A percentile compares a stretch with the other conserved stretches of the same genome.
phyloP scores from a whole-genome alignment of 2,329 filamentous ascomycete genomes.

The Penicillium thymicola region DNA sequence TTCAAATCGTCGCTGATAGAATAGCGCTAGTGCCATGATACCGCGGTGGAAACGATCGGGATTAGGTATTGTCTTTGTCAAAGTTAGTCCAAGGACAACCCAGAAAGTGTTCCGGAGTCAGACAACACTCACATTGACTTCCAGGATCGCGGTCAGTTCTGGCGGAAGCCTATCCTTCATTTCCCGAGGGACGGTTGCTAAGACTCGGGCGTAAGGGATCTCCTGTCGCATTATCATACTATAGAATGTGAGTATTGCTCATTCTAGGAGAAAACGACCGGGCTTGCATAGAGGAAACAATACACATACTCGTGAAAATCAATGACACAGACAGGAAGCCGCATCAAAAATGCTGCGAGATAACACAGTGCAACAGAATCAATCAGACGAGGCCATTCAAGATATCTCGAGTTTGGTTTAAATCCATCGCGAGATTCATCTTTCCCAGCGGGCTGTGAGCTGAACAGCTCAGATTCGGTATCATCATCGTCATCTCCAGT shows the following conservation, averaged over 20 bases:
- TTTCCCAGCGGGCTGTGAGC: conserved; percentile 54
- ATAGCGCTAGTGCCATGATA: conserved; percentile 59
- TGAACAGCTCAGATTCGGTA: conserved; percentile 53
- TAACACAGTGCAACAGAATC: conserved; percentile 80
- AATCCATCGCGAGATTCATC: conserved; percentile 41
- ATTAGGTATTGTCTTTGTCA: conserved; percentile 39
- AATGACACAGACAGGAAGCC: conserved; percentile 70
- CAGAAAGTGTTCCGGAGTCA: background rate
- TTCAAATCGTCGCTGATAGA: conserved; percentile 65
- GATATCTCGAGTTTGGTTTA: conserved; percentile 34
- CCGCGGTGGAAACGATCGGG: conserved; percentile 61
- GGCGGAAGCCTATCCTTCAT: conserved; percentile 46
- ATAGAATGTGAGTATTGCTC: conserved; percentile 1
- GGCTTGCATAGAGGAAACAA: background rate
- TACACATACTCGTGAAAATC: conserved; percentile 58
- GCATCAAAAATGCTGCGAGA: conserved; percentile 69
- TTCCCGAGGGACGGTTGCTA: conserved; percentile 43
- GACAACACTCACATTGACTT: conserved; percentile 35
- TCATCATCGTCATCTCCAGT: conserved; percentile 34
- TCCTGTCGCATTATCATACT: conserved; percentile 61
- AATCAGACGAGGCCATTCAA: conserved; percentile 60
- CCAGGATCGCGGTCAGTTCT: conserved; percentile 40
- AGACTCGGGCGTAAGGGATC: conserved; percentile 68
- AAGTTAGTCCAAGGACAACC: background rate
- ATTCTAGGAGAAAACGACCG: background rate